These are phyloP conservation scores for Starmerella bombi DNA, from an alignment of 805 yeast species.

Conservation along the genomic window DNA sequence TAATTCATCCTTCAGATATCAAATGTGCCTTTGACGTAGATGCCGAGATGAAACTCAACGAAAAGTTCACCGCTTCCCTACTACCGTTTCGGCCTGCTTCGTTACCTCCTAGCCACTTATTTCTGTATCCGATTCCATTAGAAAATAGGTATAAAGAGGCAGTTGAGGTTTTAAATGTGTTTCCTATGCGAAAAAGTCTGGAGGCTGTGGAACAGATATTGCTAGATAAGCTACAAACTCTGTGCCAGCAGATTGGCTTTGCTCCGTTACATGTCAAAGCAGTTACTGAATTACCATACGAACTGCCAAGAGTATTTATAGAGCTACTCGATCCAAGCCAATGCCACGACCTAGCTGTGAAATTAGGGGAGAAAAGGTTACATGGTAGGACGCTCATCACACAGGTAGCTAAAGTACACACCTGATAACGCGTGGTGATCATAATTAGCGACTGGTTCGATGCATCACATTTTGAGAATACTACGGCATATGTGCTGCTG, in stretches of 20 bases:
- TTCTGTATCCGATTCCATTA: not conserved
- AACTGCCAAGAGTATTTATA: constrained; percentile 6
- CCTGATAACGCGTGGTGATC: too few species aligned
- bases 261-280: not conserved
- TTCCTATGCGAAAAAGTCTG: constrained; percentile 1
- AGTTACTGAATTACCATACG: not conserved
- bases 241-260: constrained; percentile 5
- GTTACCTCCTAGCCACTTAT: not conserved
- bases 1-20: not conserved
- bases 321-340: not conserved
- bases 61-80: not conserved
- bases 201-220: not conserved
- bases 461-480: too few species aligned
- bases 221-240: not conserved
- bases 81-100: not conserved
- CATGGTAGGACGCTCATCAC: constrained; percentile 9
- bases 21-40: not conserved
- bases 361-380: constrained; percentile 4
- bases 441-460: too few species aligned
- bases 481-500: too few species aligned
- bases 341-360: constrained; percentile 1
- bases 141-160: not conserved
- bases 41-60: not conserved
- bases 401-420: not conserved
- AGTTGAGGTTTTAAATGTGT: constrained; percentile 11